These are phyloP conservation scores for Aspergillus intermedius DNA, from an alignment of 2,329 filamentous ascomycete species.

Conservation along the genomic window DNA sequence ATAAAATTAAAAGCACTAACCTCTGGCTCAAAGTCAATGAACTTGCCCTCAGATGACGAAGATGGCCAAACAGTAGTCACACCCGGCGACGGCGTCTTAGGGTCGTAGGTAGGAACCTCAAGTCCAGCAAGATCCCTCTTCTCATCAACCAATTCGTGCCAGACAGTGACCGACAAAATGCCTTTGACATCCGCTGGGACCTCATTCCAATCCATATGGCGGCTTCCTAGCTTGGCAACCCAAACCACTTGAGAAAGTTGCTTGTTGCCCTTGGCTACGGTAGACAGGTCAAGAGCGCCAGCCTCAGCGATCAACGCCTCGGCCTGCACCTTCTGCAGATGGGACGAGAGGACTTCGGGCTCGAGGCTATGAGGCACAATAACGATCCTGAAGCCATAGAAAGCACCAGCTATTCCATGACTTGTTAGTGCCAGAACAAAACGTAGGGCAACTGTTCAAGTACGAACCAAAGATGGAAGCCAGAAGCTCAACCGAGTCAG, in stretches of 20 bases:
- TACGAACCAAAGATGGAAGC: conserved; percentile 63
- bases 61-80: conserved; percentile 38
- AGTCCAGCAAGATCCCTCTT: conserved; percentile 51
- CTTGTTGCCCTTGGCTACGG: conserved; percentile 62
- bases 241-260: conserved; percentile 74
- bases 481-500: conserved; percentile 87
- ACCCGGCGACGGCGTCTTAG: conserved; percentile 43
- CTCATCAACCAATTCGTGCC: conserved; percentile 81
- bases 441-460: background rate
- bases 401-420: conserved; percentile 61
- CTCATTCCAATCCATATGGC: conserved; percentile 93
- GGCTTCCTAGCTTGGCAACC: conserved; percentile 85
- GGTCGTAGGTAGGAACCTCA: conserved; percentile 60
- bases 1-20: conserved; percentile 29
- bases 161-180: conserved; percentile 75
- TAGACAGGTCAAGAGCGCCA: conserved; percentile 75
- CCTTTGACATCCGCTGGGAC: conserved; percentile 70
- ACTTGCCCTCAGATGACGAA: conserved; percentile 51
- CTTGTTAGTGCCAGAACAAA: conserved; percentile 7
- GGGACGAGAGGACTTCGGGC: conserved; percentile 60
- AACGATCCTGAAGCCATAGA: conserved; percentile 79
- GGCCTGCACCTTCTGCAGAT: conserved; percentile 66
- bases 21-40: conserved; percentile 72
- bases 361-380: conserved; percentile 76
- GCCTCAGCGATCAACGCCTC: conserved; percentile 80